Evolutionary conservation across 2,329 filamentous ascomycete species (phyloP).

Genomic region (Botrytis deweyae): DNA sequence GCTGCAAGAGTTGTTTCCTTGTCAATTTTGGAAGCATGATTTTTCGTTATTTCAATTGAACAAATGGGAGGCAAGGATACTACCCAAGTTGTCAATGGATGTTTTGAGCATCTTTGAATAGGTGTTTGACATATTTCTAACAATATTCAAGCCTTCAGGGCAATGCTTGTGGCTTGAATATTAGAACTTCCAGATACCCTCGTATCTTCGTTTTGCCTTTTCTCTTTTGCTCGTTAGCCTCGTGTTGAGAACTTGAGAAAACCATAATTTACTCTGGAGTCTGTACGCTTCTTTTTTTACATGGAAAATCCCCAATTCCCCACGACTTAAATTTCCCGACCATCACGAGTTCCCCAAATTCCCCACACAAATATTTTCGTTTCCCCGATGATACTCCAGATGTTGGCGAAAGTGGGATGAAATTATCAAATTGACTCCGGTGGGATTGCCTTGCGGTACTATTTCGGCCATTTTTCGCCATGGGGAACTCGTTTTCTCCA

Average conservation of each 20-base stretch:
- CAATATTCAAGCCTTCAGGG: background rate
- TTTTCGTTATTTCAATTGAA: background rate
- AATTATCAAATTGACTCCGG: background rate
- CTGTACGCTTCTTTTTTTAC: background rate
- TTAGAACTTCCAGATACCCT: too few species aligned
- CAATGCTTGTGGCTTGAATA: background rate
- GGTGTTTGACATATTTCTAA: background rate
- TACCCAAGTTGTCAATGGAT: background rate
- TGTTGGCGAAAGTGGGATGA: constrained; percentile 10
- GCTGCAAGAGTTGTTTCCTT: background rate
- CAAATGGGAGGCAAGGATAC: background rate
- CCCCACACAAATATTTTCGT: background rate
- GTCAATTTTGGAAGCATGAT: background rate
- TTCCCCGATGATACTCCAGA: constrained; percentile 3
- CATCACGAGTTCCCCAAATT: constrained; percentile 13
- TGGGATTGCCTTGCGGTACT: background rate
- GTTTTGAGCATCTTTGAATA: background rate
- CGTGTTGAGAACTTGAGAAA: background rate
- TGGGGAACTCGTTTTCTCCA: background rate
- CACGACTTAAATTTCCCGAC: background rate
- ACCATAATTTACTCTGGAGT: background rate
- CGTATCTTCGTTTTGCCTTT: background rate
- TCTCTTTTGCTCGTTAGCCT: background rate
- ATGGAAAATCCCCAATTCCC: constrained; percentile 2
- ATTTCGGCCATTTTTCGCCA: background rate